These are phyloP conservation scores for Tricharina praecox DNA, from an alignment of 495 filamentous ascomycete species.

Conservation along the genomic window DNA sequence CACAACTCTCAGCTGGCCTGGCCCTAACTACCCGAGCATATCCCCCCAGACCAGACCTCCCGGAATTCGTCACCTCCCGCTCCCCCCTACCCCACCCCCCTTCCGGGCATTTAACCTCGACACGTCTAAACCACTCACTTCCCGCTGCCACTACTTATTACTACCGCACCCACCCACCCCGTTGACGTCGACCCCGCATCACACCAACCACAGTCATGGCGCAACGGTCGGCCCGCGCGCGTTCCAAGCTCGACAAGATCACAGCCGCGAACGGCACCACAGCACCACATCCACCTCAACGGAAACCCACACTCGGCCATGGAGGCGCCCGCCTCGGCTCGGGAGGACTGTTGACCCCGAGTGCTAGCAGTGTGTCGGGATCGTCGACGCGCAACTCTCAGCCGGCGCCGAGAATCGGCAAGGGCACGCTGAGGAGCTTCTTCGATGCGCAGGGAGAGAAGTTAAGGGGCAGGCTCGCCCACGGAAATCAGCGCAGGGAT, in stretches of 20 bases:
- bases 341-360: conserved; percentile 21
- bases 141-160: no score
- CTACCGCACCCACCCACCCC: no score
- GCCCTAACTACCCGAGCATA: no score
- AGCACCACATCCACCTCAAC: conserved; percentile 1
- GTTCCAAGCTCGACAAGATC: conserved; percentile 26
- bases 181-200: no score
- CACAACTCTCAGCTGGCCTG: no score
- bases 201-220: conserved; percentile 15
- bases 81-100: no score
- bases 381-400: conserved; percentile 16
- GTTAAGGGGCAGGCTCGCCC: conserved; percentile 12
- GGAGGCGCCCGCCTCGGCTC: conserved; percentile 16
- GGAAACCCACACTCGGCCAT: conserved; percentile 1
- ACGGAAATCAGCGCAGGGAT: background rate
- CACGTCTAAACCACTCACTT: no score
- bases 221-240: conserved; percentile 23
- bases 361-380: conserved; percentile 17
- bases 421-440: conserved; percentile 15
- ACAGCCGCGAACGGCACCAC: conserved; percentile 6
- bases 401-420: conserved; percentile 16
- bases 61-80: no score
- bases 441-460: conserved; percentile 23
- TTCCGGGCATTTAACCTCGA: no score
- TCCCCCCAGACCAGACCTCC: no score